Conservation (phyloP, 805 yeast genomes). For the Saturnispora quitensis region DNA sequence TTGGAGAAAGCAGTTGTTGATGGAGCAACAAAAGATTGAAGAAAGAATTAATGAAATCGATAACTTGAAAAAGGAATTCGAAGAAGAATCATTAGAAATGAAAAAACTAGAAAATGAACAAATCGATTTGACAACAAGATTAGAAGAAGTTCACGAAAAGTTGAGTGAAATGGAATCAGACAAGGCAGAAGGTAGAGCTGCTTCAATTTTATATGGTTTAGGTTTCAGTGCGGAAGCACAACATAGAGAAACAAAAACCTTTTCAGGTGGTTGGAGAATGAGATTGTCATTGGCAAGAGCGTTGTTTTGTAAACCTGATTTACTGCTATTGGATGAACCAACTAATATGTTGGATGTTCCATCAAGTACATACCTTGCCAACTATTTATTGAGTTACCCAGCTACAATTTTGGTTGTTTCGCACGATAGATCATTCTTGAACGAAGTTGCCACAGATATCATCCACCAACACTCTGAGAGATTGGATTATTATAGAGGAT, state of each 20-base stretch:
- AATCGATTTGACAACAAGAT: constrained; percentile 70
- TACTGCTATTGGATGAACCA: constrained; percentile 92
- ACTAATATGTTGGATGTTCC: constrained; percentile 99
- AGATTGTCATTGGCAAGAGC: constrained; percentile 97
- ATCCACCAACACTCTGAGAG: constrained; percentile 97
- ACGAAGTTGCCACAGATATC: constrained; percentile 97
- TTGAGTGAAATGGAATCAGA: constrained; percentile 91
- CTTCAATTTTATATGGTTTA: constrained; percentile 82
- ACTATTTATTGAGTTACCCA: constrained; percentile 82
- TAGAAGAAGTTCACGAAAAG: constrained; percentile 74
- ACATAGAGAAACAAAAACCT: constrained; percentile 70
- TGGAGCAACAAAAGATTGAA: constrained; percentile 66
- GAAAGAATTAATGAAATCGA: constrained; percentile 74
- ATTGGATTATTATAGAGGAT: constrained; percentile 88
- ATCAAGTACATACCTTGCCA: constrained; percentile 86
- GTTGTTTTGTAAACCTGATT: constrained; percentile 91
- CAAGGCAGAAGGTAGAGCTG: constrained; percentile 96
- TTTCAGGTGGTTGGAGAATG: constrained; percentile 99
- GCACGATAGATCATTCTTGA: constrained; percentile 93
- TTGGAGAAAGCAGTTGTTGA: constrained; percentile 85
- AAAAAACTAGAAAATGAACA: constrained; percentile 82
- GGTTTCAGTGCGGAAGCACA: constrained; percentile 92
- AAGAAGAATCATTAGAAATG: constrained; percentile 64
- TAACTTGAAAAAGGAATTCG: constrained; percentile 56
- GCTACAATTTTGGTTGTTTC: constrained; percentile 93